Base-by-base conservation (phyloP, 129 eudicot genomes). In the Apium graveolens region DNA sequence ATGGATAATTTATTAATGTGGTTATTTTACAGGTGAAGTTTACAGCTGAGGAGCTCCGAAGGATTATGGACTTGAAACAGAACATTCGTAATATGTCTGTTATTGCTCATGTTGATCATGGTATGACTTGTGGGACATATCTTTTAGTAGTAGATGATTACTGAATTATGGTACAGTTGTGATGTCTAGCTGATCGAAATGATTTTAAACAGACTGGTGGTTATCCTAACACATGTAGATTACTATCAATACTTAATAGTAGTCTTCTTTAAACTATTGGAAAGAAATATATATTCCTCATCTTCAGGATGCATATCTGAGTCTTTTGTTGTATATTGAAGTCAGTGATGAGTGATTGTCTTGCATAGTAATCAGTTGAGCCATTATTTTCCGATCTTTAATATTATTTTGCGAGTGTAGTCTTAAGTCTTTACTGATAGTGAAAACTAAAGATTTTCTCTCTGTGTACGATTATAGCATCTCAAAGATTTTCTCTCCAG, bases 21-120 rank as follows among this genome's bases (percentile, higher is more conserved):
- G 31, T 60, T 8, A 34, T n/a, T 18, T 51, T 75, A 73, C 92
- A 91, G 97, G 97, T 92, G 92, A 92, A 92, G 93, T 92, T 92
- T 78, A 92, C 97, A 9, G 92, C 87, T 0, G 91, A 88, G 32
- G 91, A 83, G 84, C 87, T 88, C 78, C 89, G 89, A 10, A 76
- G 79, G 82, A 85, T 88, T 73, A 88, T 88, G 92, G 90, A 88
- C 88, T 55, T 20, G 43, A 86, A 86, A 75, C 86, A 88, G 37
- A 88, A 88, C 83, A 86, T 88, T 31, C 88, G 92, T 77, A 86
- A 88, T 45, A 88, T 88, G 92, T 88, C 92, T 81, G 92, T 86
- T 63, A 88, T 88, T 84, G 92, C 92, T 41, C 92, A 88, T 78
- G 92, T 88, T 10, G 92, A 88, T 78, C 90, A 86, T 74, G 92